Percentiles rank a stretch among this genome's conserved stretches.
These are phyloP conservation scores for Lodderomyces theae DNA, from an alignment of 1,139 yeast species.

Conservation along the genomic window DNA sequence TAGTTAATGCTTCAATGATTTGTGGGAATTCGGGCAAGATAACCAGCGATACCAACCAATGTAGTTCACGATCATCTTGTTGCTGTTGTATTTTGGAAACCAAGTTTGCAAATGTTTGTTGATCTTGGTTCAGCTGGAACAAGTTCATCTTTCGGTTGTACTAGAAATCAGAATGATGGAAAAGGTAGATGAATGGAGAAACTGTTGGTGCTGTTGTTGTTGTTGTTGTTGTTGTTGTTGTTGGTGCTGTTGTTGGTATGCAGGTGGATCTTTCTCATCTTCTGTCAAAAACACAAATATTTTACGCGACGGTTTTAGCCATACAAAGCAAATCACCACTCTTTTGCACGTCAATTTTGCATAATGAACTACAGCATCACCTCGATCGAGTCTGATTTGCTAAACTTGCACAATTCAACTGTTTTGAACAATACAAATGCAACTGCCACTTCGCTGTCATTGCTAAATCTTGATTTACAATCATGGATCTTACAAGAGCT, in stretches of 20 bases:
- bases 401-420: background rate
- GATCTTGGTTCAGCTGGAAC: background rate
- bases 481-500: slow-evolving; percentile 3
- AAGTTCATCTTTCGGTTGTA: background rate
- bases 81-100: slow-evolving; percentile 16
- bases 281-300: no score
- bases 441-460: background rate
- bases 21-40: slow-evolving; percentile 40
- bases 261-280: no score
- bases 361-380: background rate
- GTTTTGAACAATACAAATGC: background rate
- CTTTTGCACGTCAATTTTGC: no score
- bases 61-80: slow-evolving; percentile 35
- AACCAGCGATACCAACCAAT: slow-evolving; percentile 35
- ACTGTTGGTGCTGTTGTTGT: no score
- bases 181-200: no score
- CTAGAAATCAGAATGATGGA: no score
- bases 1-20: slow-evolving; percentile 39
- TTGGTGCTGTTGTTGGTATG: no score
- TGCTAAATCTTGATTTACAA: background rate
- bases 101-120: background rate
- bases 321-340: no score
- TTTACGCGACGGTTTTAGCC: no score
- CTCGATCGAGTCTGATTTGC: background rate
- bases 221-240: no score